Evolutionary conservation across 2,329 filamentous ascomycete genomes (phyloP).

Genomic region (Pseudocercospora vitis): DNA sequence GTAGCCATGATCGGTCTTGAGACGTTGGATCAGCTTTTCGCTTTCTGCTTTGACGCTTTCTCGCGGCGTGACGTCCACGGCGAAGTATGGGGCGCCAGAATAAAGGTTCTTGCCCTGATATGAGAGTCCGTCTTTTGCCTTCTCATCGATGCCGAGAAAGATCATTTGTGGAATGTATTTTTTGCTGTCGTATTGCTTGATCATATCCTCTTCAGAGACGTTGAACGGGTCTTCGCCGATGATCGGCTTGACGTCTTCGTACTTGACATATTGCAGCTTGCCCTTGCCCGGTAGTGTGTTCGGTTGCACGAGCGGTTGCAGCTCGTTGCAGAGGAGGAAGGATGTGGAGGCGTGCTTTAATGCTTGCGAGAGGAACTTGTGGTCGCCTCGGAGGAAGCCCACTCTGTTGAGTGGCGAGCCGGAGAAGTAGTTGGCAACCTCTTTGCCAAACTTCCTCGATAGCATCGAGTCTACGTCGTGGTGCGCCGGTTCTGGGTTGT

Average conservation of each 20-base stretch:
- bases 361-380: constrained; percentile 67
- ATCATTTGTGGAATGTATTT: constrained; percentile 69
- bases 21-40: constrained; percentile 57
- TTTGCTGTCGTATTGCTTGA: constrained; percentile 72
- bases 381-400: constrained; percentile 72
- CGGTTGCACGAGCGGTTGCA: constrained; percentile 63
- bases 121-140: constrained; percentile 53
- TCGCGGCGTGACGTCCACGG: constrained; percentile 76
- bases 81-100: constrained; percentile 80
- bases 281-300: constrained; percentile 41
- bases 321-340: constrained; percentile 77
- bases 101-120: constrained; percentile 68
- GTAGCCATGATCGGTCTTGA: constrained; percentile 60
- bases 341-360: constrained; percentile 64
- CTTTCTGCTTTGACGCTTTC: constrained; percentile 63
- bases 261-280: constrained; percentile 67
- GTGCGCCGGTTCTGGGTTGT: constrained; percentile 60
- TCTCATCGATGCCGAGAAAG: constrained; percentile 81
- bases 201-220: constrained; percentile 68
- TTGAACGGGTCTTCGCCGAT: constrained; percentile 71
- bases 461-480: constrained; percentile 67
- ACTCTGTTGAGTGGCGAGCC: constrained; percentile 74
- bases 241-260: constrained; percentile 67
- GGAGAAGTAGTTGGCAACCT: constrained; percentile 81
- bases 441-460: constrained; percentile 73